These are phyloP conservation scores for Cryoendolithus antarcticus DNA, from an alignment of 2,329 filamentous ascomycete genomes.

Conservation along the genomic window DNA sequence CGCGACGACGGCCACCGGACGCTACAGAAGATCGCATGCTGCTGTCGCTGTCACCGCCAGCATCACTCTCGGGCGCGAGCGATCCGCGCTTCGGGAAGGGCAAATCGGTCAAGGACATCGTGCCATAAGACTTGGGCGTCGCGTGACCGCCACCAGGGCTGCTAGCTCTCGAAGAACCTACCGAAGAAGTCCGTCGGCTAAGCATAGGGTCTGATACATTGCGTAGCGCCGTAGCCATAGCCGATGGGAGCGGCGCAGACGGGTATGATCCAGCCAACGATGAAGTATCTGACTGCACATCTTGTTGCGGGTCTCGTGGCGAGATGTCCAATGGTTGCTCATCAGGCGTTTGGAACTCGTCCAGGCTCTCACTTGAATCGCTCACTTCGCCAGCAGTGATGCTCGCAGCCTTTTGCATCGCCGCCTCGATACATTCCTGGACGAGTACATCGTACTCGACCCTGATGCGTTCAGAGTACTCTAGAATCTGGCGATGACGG, in stretches of 20 bases:
- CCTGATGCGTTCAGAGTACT: conserved; percentile 91
- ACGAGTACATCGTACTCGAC: conserved; percentile 87
- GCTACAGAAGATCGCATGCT: conserved; percentile 73
- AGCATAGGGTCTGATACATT: conserved; percentile 40
- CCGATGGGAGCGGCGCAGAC: conserved; percentile 36
- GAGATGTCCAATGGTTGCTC: conserved; percentile 15
- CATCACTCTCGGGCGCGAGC: conserved; percentile 70
- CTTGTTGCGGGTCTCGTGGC: neutral
- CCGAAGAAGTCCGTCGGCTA: conserved; percentile 43
- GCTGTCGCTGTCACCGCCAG: conserved; percentile 72
- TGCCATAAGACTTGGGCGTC: conserved; percentile 74
- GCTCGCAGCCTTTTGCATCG: conserved; percentile 75
- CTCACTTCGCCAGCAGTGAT: conserved; percentile 77
- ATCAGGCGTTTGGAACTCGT: conserved; percentile 4
- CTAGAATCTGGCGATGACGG: conserved; percentile 81
- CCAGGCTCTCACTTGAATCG: conserved; percentile 45
- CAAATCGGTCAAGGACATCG: conserved; percentile 40
- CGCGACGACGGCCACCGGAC: conserved; percentile 44
- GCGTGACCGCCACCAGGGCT: conserved; percentile 76
- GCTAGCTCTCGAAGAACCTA: conserved; percentile 70
- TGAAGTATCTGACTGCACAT: conserved; percentile 33
- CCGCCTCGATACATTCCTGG: conserved; percentile 89
- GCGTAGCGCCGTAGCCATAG: conserved; percentile 44
- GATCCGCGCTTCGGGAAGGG: conserved; percentile 61
- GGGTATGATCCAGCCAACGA: conserved; percentile 45